phyloP scores from a whole-genome alignment of 768 basidiomycete species.

The Leccinum pellstonianum region DNA sequence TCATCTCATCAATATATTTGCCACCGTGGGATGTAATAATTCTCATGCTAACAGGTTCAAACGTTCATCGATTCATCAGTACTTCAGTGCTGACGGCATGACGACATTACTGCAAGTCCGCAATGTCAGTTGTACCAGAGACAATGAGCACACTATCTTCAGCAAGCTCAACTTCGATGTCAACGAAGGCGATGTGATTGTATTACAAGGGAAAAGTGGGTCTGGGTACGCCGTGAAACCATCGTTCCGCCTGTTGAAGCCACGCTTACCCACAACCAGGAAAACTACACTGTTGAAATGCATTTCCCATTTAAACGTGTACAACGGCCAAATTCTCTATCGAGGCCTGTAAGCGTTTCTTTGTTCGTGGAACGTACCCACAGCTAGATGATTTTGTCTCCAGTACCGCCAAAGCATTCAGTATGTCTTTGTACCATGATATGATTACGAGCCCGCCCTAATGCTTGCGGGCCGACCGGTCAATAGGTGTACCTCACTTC shows the following conservation, averaged over 20 bases:
- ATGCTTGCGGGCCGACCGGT: conserved; percentile 1
- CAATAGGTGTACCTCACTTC: conserved; percentile 68
- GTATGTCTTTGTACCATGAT: conserved; percentile 31
- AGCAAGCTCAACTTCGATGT: conserved; percentile 59
- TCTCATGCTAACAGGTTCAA: background rate
- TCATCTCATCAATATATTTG: conserved; percentile 7
- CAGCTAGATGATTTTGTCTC: background rate
- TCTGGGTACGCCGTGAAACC: conserved; percentile 48
- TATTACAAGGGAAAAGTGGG: conserved; percentile 80
- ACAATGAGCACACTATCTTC: conserved; percentile 53
- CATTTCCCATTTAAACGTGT: conserved; percentile 74
- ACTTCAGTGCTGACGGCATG: conserved; percentile 6
- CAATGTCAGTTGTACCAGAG: conserved; percentile 48
- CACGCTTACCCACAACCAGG: conserved; percentile 24
- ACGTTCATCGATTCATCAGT: background rate
- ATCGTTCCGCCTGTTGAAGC: background rate
- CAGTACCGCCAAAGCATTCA: conserved; percentile 51
- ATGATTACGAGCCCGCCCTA: background rate
- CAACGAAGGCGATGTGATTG: conserved; percentile 69
- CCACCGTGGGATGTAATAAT: conserved; percentile 19
- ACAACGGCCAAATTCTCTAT: conserved; percentile 62
- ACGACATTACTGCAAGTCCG: conserved; percentile 49
- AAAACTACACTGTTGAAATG: conserved; percentile 84
- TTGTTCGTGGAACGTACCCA: background rate
- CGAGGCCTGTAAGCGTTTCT: conserved; percentile 55